These are phyloP conservation scores for Acorus calamus DNA, from an alignment of 106 monocot species.

Conservation along the genomic window DNA sequence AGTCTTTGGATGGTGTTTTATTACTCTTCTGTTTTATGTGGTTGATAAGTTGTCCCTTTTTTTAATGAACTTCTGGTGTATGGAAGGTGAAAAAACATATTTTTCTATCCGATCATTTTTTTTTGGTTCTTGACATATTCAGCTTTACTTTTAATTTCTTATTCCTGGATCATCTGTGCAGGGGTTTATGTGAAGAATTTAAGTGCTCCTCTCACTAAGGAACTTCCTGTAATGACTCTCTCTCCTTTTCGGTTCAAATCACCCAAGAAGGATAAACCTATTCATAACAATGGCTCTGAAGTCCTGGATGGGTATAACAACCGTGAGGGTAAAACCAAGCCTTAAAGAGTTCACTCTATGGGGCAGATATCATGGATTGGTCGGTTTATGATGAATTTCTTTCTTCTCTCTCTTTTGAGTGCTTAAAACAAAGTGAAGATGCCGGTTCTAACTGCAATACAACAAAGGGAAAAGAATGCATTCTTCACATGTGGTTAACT, in stretches of 20 bases:
- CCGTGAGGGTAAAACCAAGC: constrained; percentile 8
- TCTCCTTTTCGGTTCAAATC: constrained; percentile 70
- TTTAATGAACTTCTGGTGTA: no score
- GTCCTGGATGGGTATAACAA: constrained; percentile 14
- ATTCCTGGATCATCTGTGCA: constrained; percentile 18
- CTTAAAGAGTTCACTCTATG: constrained; percentile 6
- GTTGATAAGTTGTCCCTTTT: no score
- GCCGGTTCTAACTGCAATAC: constrained; percentile 2
- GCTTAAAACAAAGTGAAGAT: constrained; percentile 16
- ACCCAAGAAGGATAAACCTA: constrained; percentile 14
- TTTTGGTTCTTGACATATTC: background rate
- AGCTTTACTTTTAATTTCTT: background rate
- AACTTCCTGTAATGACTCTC: constrained; percentile 40
- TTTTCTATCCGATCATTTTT: background rate
- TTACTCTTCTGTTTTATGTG: no score
- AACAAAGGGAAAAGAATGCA: constrained; percentile 24
- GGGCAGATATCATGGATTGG: constrained; percentile 29
- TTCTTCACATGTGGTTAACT: constrained; percentile 63
- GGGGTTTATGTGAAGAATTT: constrained; percentile 75
- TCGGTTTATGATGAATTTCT: constrained; percentile 34
- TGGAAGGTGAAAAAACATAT: no score
- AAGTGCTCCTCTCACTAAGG: constrained; percentile 21
- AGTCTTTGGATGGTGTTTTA: no score
- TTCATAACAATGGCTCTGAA: constrained; percentile 16
- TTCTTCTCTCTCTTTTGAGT: constrained; percentile 16